Conservation (phyloP, 306 rosid genomes). For the Acacia acuminata region DNA sequence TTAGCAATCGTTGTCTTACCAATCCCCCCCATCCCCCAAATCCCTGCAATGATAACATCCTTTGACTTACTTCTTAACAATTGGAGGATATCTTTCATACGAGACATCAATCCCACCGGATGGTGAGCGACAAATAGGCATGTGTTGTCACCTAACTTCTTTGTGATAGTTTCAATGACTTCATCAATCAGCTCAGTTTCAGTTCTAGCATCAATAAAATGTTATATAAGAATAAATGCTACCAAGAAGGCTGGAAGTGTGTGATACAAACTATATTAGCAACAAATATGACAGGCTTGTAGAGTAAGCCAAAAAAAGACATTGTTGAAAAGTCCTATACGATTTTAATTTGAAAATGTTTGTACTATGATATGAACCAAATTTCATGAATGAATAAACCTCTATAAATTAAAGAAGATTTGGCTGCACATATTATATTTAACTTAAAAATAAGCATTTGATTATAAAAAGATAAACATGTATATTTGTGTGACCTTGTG, state of each 20-base stretch:
- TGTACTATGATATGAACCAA: neutral
- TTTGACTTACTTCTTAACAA: neutral
- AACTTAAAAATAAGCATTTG: neutral
- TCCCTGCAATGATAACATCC: neutral
- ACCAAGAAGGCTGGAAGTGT: neutral
- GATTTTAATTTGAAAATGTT: neutral
- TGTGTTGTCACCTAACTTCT: neutral
- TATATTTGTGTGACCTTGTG: neutral
- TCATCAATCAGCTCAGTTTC: neutral
- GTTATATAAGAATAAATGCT: neutral
- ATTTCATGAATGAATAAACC: neutral
- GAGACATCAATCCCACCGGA: neutral
- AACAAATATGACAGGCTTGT: neutral
- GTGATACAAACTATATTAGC: neutral
- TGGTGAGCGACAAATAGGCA: neutral
- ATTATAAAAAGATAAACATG: neutral
- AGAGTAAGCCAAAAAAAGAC: neutral
- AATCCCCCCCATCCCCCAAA: neutral
- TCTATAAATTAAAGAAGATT: neutral
- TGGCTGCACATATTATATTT: neutral
- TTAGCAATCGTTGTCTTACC: neutral
- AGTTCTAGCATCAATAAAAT: neutral
- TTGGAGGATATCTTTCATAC: neutral
- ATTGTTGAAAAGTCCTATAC: neutral
- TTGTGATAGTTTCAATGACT: neutral